A percentile compares a stretch with the other conserved stretches of the same genome.
Conservation (phyloP, 805 yeast species). For the Ogataea pini region DNA sequence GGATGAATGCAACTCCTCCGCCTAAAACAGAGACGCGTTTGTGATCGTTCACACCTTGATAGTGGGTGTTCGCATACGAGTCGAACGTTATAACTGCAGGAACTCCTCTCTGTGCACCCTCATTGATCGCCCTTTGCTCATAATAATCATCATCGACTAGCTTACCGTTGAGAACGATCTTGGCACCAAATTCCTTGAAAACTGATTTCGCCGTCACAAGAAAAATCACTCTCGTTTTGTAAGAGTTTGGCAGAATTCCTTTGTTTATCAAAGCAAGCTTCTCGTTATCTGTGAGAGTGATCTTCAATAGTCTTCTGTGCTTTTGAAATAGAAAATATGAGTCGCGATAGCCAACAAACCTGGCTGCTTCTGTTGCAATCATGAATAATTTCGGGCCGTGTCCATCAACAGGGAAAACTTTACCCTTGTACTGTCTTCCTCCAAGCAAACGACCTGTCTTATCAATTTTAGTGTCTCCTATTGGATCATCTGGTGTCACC, state of each 20-base stretch:
- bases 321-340: constrained; percentile 87
- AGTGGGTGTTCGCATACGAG: constrained; percentile 14
- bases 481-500: constrained; percentile 70
- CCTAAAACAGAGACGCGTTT: constrained; percentile 23
- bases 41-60: constrained; percentile 19
- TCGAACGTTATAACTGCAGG: constrained; percentile 34
- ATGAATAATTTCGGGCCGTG: constrained; percentile 76
- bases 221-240: constrained; percentile 86
- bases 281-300: constrained; percentile 71
- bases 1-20: constrained; percentile 23
- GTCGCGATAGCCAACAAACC: constrained; percentile 92
- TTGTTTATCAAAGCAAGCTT: constrained; percentile 81
- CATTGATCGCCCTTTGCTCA: constrained; percentile 56
- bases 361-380: constrained; percentile 95
- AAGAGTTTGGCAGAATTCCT: constrained; percentile 82
- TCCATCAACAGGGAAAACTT: constrained; percentile 63
- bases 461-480: constrained; percentile 76
- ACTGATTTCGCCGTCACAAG: constrained; percentile 88
- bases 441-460: constrained; percentile 66
- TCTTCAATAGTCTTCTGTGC: constrained; percentile 73
- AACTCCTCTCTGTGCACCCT: constrained; percentile 73
- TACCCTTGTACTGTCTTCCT: constrained; percentile 71
- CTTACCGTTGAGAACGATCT: constrained; percentile 75
- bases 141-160: constrained; percentile 87
- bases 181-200: constrained; percentile 89